Base-by-base conservation (phyloP, 2,329 filamentous ascomycete genomes). In the Sphaerulina vaccinii region DNA sequence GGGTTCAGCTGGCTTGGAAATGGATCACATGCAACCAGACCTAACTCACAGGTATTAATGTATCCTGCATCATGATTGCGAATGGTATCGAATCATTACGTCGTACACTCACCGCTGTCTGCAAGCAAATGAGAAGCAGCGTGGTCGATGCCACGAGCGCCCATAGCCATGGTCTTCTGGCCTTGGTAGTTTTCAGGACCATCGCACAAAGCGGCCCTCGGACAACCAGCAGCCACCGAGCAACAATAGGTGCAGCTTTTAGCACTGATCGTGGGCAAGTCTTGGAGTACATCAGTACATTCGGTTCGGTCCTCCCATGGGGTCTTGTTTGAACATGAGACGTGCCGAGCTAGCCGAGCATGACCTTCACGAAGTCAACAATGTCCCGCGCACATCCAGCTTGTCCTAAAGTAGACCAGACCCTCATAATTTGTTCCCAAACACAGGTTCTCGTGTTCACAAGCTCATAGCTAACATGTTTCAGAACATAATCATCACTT, bases 11-110 rank as follows among this genome's bases (percentile, higher is more conserved):
- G 41, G 49, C 37, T 42, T 16, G 37, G 29, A 9, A 29, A 35
- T 32, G 32, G 53, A 50, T 55, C 53, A 55, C 53, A 55, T 55
- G 53, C 45, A 46, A 32, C 36, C 44, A 45, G 48, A 51, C 23
- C 42, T 47, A 43, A 16, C 40, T 49, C 27, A 13, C 27, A 32
- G 27, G 8, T 32, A 13, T n/a, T 32, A 32, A 32, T 49, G 53
- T 55, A 48, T 52, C 27, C 53, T 55, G 53, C 49, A 55, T 49
- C 53, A 49, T 52, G 39, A 55, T 29, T 41, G 44, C 35, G 36
- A 44, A 36, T 44, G 49, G 45, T 40, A 46, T 48, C 48, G 35
- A 36, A 49, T 36, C 21, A 48, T 35, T 44, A 44, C 39, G 36
- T 24, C 24, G 46, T 13, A 40, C 43, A 36, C 35, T 54, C 51